phyloP scores from a whole-genome alignment of 441 rosid species.

The Monsonia emarginata region DNA sequence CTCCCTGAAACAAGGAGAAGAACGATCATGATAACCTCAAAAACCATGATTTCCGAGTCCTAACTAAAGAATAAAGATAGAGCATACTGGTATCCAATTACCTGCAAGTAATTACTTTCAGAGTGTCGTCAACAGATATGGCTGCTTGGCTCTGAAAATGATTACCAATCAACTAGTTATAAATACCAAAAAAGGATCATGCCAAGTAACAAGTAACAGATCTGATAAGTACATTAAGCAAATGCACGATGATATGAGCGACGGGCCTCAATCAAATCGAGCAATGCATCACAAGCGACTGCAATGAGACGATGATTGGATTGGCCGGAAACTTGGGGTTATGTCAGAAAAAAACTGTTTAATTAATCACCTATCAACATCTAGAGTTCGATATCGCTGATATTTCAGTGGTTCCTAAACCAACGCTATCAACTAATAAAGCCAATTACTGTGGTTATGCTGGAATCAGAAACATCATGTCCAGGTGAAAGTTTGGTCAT shows the following conservation, averaged over 20 bases:
- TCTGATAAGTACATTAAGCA: background rate
- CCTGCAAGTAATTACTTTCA: constrained; percentile 85
- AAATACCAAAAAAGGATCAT: background rate
- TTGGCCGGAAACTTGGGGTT: background rate
- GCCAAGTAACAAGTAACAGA: background rate
- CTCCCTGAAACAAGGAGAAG: constrained; percentile 17
- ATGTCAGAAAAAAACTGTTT: background rate
- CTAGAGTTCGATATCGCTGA: background rate
- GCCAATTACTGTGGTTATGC: background rate
- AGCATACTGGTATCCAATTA: constrained; percentile 16
- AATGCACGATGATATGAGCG: background rate
- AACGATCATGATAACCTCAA: constrained; percentile 8
- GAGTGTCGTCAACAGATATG: constrained; percentile 67
- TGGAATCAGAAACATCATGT: background rate
- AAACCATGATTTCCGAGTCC: background rate
- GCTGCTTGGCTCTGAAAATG: constrained; percentile 57
- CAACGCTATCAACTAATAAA: background rate
- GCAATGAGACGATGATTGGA: background rate
- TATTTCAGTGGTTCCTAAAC: background rate
- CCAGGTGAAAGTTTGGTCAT: no score
- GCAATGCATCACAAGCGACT: background rate
- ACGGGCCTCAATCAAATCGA: background rate
- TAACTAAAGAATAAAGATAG: background rate
- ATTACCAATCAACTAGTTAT: constrained; percentile 2
- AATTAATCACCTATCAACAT: background rate